Percentiles rank a stretch among this genome's conserved stretches.
Evolutionary conservation across 1,139 yeast species (phyloP).

Genomic region (Taphrina pruni): DNA sequence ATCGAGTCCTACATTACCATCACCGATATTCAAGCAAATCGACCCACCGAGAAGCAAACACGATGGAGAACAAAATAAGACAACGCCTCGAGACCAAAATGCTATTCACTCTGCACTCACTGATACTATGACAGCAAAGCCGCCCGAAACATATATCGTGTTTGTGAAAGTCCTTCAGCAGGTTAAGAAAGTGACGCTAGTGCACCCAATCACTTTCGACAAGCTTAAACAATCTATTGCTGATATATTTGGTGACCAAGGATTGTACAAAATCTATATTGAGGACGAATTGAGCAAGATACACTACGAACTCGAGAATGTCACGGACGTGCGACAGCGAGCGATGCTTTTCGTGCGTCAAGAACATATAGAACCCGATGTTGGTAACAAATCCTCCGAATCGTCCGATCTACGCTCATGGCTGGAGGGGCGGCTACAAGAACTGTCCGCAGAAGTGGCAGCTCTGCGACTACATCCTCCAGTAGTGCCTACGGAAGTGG

Average conservation of each 20-base stretch:
- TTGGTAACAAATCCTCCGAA: background rate
- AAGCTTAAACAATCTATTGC: slow-evolving; percentile 68
- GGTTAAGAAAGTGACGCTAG: slow-evolving; percentile 11
- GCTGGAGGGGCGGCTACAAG: slow-evolving; percentile 51
- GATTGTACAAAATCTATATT: slow-evolving; percentile 81
- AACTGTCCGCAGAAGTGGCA: slow-evolving; percentile 47
- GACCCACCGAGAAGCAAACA: background rate
- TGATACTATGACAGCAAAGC: slow-evolving; percentile 45
- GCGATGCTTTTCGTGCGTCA: slow-evolving; percentile 60
- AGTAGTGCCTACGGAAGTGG: background rate
- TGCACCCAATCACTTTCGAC: slow-evolving; percentile 55
- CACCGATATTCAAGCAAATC: slow-evolving; percentile 2
- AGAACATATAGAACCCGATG: background rate
- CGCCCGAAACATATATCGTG: slow-evolving; percentile 10
- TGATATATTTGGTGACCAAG: slow-evolving; percentile 80
- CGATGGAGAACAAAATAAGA: background rate
- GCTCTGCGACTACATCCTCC: background rate
- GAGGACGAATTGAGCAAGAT: slow-evolving; percentile 66
- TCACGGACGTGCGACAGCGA: slow-evolving; percentile 59
- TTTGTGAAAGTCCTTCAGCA: background rate
- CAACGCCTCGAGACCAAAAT: background rate
- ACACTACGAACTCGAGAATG: slow-evolving; percentile 82
- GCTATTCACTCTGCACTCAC: slow-evolving; percentile 56
- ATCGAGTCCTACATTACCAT: slow-evolving; percentile 3
- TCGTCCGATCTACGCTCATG: slow-evolving; percentile 50